Conservation (phyloP, 306 rosid genomes). For the Trifolium subterraneum region DNA sequence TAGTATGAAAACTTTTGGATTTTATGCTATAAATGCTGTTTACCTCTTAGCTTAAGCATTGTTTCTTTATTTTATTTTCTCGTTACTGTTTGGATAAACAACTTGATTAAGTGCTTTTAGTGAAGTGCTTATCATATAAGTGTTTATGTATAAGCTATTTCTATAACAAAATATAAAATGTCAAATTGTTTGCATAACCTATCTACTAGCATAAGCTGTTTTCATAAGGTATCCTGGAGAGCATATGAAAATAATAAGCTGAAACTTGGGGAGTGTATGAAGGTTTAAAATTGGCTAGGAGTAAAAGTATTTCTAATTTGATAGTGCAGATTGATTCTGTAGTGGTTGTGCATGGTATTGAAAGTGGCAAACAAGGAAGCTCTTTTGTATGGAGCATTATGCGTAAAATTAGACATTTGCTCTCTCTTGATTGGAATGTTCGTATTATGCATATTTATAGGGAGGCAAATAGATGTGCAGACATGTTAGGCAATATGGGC, state of each 20-base stretch:
- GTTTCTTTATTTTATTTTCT: not conserved
- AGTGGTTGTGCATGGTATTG: no score
- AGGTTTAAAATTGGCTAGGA: no score
- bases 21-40: not conserved
- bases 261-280: no score
- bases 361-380: no score
- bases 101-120: not conserved
- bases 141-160: not conserved
- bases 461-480: no score
- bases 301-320: no score
- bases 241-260: not conserved
- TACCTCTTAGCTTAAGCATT: slow-evolving; percentile 2
- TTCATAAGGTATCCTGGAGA: not conserved
- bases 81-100: not conserved
- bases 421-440: no score
- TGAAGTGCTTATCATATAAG: not conserved
- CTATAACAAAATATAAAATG: not conserved
- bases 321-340: no score
- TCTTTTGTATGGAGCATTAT: no score
- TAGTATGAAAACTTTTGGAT: not conserved
- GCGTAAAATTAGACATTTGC: no score
- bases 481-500: no score
- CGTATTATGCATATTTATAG: no score
- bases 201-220: not conserved
- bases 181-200: not conserved